Conservation (phyloP, 2,329 filamentous ascomycete genomes). For the Myriosclerotinia scirpicola region DNA sequence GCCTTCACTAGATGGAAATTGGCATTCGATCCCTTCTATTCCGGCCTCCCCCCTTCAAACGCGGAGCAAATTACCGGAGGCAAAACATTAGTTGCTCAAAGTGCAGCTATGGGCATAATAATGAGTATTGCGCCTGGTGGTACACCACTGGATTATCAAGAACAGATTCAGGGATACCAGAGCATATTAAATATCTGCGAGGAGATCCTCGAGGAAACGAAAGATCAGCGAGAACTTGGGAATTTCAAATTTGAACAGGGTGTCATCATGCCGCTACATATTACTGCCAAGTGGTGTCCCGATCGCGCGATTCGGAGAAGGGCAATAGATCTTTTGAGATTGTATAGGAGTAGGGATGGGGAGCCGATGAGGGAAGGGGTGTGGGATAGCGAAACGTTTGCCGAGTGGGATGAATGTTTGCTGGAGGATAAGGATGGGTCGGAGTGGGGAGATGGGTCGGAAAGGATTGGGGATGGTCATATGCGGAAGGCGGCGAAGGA, state of each 20-base stretch:
- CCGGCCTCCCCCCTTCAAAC: not conserved
- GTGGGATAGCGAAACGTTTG: constrained; percentile 15
- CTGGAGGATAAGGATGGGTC: not conserved
- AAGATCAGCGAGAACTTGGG: constrained; percentile 10
- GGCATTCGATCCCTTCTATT: not conserved
- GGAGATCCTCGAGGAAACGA: not conserved
- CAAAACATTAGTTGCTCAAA: not conserved
- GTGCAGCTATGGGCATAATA: constrained; percentile 6
- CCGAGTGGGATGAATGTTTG: constrained; percentile 11
- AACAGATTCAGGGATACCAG: not conserved
- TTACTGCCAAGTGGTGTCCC: constrained; percentile 10
- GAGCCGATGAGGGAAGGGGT: constrained; percentile 18
- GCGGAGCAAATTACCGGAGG: not conserved
- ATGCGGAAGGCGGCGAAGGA: constrained; percentile 18
- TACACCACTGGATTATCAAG: not conserved
- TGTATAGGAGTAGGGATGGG: constrained; percentile 8
- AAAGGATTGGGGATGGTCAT: constrained; percentile 11
- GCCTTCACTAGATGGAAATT: constrained; percentile 1
- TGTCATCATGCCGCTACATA: constrained; percentile 16
- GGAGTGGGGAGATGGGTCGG: constrained; percentile 7
- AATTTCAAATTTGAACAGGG: constrained; percentile 17
- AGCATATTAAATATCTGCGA: not conserved
- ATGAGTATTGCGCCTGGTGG: not conserved
- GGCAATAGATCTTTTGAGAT: constrained; percentile 9
- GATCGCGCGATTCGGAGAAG: not conserved